A percentile compares a stretch with the other conserved stretches of the same genome.
These are phyloP conservation scores for Trichoderma simmonsii DNA, from an alignment of 2,329 filamentous ascomycete genomes.

Conservation along the genomic window DNA sequence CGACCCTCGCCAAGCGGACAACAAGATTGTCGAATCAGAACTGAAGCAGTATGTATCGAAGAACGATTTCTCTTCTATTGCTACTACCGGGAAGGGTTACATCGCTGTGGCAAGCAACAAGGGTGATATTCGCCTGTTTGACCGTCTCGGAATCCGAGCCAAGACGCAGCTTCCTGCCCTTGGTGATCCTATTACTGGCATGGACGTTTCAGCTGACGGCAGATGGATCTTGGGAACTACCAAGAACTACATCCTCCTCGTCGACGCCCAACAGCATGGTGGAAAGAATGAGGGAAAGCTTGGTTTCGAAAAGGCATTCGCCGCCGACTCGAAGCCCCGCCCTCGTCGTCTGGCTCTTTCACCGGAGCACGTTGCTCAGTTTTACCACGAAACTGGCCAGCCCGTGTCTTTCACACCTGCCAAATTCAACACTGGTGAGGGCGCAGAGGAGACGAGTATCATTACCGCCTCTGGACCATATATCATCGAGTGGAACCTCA, in stretches of 20 bases:
- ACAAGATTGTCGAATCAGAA: constrained; percentile 88
- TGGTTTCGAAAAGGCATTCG: constrained; percentile 93
- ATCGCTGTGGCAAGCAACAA: constrained; percentile 97
- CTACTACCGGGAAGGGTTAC: constrained; percentile 94
- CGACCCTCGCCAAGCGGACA: constrained; percentile 83
- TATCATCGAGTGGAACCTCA: constrained; percentile 93
- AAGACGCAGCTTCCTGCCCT: constrained; percentile 96
- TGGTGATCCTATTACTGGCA: constrained; percentile 88
- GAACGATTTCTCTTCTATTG: constrained; percentile 93
- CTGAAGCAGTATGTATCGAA: constrained; percentile 96
- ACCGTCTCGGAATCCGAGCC: constrained; percentile 91
- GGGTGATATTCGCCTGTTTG: constrained; percentile 94
- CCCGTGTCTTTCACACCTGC: constrained; percentile 85
- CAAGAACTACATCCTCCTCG: constrained; percentile 87
- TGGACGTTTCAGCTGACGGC: constrained; percentile 93
- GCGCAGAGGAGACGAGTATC: constrained; percentile 82
- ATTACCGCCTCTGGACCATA: constrained; percentile 96
- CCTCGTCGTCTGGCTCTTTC: constrained; percentile 85
- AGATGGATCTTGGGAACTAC: constrained; percentile 95
- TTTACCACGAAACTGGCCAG: constrained; percentile 91
- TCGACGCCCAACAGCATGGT: constrained; percentile 84
- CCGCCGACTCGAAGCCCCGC: constrained; percentile 89
- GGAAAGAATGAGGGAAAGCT: constrained; percentile 97
- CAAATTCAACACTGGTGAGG: constrained; percentile 87
- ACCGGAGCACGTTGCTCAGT: constrained; percentile 91